These are phyloP conservation scores for Amylostereum areolatum DNA, from an alignment of 1,284 basidiomycete species.

Conservation along the genomic window DNA sequence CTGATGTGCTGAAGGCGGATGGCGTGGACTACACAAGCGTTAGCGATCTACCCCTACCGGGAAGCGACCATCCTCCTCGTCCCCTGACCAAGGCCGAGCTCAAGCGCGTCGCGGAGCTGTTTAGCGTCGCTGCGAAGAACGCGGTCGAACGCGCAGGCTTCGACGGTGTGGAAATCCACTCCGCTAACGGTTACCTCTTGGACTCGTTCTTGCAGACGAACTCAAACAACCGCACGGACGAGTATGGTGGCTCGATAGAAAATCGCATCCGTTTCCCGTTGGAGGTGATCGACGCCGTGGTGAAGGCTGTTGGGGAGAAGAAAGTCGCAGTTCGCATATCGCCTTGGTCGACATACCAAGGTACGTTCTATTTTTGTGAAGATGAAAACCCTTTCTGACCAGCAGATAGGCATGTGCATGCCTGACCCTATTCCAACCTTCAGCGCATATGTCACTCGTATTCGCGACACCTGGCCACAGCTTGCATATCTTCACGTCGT, in stretches of 20 bases:
- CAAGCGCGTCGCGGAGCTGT: slow-evolving; percentile 18
- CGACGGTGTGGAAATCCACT: slow-evolving; percentile 33
- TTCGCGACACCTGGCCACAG: background rate
- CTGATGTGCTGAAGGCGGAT: slow-evolving; percentile 21
- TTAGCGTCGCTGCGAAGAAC: slow-evolving; percentile 17
- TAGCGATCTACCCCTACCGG: slow-evolving; percentile 36
- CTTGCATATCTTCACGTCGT: slow-evolving; percentile 31
- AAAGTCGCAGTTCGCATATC: slow-evolving; percentile 32
- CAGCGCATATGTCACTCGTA: slow-evolving; percentile 1
- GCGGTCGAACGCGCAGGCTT: slow-evolving; percentile 23
- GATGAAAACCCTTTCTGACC: background rate
- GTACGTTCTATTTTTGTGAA: slow-evolving; percentile 7
- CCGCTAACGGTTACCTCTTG: slow-evolving; percentile 34
- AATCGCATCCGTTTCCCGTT: slow-evolving; percentile 47
- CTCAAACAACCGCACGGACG: slow-evolving; percentile 50
- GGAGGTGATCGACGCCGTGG: slow-evolving; percentile 31
- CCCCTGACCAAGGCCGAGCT: slow-evolving; percentile 21
- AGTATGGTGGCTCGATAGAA: slow-evolving; percentile 53
- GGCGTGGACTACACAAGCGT: slow-evolving; percentile 31
- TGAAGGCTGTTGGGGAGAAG: slow-evolving; percentile 19
- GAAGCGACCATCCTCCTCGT: slow-evolving; percentile 20
- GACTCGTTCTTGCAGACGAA: slow-evolving; percentile 34
- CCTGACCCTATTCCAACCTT: slow-evolving; percentile 5
- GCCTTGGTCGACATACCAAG: slow-evolving; percentile 30
- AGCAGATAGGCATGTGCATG: slow-evolving; percentile 15